A percentile compares a stretch with the other conserved stretches of the same genome.
phyloP scores from a whole-genome alignment of 768 basidiomycete genomes.

The Lactifluus volemus region DNA sequence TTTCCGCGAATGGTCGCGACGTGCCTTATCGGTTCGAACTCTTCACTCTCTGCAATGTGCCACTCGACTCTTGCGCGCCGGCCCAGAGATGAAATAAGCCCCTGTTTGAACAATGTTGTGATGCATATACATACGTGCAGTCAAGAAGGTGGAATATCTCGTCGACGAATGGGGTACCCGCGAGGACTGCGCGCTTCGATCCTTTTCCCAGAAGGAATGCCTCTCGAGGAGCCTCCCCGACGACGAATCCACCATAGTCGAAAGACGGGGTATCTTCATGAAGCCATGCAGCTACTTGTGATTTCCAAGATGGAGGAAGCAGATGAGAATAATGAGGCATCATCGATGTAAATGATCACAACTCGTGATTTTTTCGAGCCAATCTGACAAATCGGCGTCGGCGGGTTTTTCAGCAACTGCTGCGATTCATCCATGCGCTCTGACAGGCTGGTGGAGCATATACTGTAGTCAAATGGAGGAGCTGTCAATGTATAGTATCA shows the following conservation, averaged over 20 bases:
- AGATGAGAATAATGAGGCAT: neutral
- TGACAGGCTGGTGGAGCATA: too few relatives aligned
- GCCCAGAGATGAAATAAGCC: neutral
- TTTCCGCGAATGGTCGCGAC: conserved; percentile 89
- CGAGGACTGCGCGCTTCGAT: conserved; percentile 65
- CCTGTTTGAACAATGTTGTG: too few relatives aligned
- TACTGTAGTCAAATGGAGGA: too few relatives aligned
- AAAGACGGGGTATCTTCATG: conserved; percentile 61
- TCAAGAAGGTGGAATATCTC: conserved; percentile 85
- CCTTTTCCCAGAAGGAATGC: conserved; percentile 92
- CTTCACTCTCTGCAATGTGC: conserved; percentile 81
- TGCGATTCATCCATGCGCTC: too few relatives aligned
- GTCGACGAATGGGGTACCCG: conserved; percentile 92
- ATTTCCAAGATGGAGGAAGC: conserved; percentile 66
- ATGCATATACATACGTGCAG: conserved; percentile 73
- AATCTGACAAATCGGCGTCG: too few relatives aligned
- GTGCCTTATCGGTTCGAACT: conserved; percentile 71
- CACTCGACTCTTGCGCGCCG: conserved; percentile 70
- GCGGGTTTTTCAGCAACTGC: too few relatives aligned
- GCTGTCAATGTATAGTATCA: too few relatives aligned
- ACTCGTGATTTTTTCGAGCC: too few relatives aligned
- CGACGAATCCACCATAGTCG: conserved; percentile 72
- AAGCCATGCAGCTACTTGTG: conserved; percentile 73
- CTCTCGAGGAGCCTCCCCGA: conserved; percentile 80
- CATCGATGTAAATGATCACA: neutral